Evolutionary conservation across 176 grass and related monocot genomes (phyloP), one percentile per base, ranked within the genome.

Genomic region (Bolboschoenus planiculmis): DNA sequence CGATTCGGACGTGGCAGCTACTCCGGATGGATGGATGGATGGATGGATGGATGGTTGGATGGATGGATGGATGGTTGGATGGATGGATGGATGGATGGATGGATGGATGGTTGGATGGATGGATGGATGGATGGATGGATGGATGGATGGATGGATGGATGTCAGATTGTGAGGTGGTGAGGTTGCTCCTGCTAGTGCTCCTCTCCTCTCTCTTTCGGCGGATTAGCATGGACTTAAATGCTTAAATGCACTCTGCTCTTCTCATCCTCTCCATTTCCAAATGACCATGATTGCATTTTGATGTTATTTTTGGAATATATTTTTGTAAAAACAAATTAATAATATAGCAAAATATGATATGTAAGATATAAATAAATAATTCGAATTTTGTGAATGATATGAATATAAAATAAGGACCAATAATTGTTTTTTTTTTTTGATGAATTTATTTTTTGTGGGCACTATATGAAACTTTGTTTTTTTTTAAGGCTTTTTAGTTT

Each of bases 1-100:
- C 51, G 55, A 80, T 80, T 60, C 30, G 31, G 71, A 80, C 78
- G 78, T 80, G 16, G 21, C 2, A 80, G 31, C 78, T 60, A 80
- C 31, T 80, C 78, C 33, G 1, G 16, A 27, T 43, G 50, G 50
- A 48, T 47, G 44, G 44, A 4, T 0, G 46, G 46, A 48, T 48
- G 46, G 16, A 27, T 43, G 50, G 50, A 48, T 47, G 44, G 44
- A 4, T 0, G 46, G 46, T 10, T 48, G 1, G 16, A 27, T 43
- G 50, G 50, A 48, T 47, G 44, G 44, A 4, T 0, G 46, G 46
- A 48, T 48, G 46, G n/a, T n/a, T n/a, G n/a, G n/a, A n/a, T n/a
- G n/a, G n/a, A n/a, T n/a, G 1, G 16, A 27, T 43, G 50, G 50
- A 48, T 47, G 44, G 44, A 4, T 0, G 46, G 46, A 48, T 48